These are phyloP conservation scores for Aspergillus egyptiacus DNA, from an alignment of 495 filamentous ascomycete genomes.

Conservation along the genomic window DNA sequence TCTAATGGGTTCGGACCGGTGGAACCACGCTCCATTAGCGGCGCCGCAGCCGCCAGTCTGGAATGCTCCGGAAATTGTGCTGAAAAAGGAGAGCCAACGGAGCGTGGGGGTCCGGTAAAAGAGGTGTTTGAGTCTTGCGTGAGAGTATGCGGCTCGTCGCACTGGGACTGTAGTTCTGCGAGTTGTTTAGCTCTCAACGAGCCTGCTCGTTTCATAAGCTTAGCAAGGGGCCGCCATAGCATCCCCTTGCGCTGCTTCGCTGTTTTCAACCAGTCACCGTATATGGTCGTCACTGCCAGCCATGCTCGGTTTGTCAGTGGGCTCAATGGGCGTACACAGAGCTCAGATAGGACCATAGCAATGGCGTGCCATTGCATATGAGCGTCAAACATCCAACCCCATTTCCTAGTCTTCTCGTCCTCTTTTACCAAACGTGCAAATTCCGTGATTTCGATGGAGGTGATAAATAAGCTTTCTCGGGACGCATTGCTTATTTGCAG, in stretches of 20 bases:
- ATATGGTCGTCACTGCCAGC: slow-evolving; percentile 60
- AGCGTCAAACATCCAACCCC: slow-evolving; percentile 76
- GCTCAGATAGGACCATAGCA: slow-evolving; percentile 65
- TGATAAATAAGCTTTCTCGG: slow-evolving; percentile 68
- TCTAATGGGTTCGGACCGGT: slow-evolving; percentile 13
- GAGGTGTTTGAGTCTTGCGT: slow-evolving; percentile 11
- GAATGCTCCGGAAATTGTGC: slow-evolving; percentile 10
- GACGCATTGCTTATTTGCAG: slow-evolving; percentile 47
- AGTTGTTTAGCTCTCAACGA: slow-evolving; percentile 29
- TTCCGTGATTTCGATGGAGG: slow-evolving; percentile 70
- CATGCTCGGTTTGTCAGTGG: slow-evolving; percentile 76
- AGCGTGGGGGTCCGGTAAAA: slow-evolving; percentile 4
- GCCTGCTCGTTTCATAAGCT: slow-evolving; percentile 62
- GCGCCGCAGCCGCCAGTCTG: slow-evolving; percentile 1
- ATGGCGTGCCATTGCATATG: slow-evolving; percentile 82
- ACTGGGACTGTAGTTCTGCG: slow-evolving; percentile 25
- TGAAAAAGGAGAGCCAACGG: slow-evolving; percentile 8
- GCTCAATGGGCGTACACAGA: slow-evolving; percentile 63
- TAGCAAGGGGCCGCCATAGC: slow-evolving; percentile 69
- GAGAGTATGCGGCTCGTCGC: slow-evolving; percentile 11
- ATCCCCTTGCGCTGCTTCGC: slow-evolving; percentile 53
- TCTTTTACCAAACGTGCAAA: slow-evolving; percentile 58
- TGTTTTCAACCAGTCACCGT: slow-evolving; percentile 46
- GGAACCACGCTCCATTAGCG: background rate
- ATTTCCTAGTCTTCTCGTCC: slow-evolving; percentile 56